Conservation (phyloP, 2,329 filamentous ascomycete genomes). For the Cladosporium sp. region DNA sequence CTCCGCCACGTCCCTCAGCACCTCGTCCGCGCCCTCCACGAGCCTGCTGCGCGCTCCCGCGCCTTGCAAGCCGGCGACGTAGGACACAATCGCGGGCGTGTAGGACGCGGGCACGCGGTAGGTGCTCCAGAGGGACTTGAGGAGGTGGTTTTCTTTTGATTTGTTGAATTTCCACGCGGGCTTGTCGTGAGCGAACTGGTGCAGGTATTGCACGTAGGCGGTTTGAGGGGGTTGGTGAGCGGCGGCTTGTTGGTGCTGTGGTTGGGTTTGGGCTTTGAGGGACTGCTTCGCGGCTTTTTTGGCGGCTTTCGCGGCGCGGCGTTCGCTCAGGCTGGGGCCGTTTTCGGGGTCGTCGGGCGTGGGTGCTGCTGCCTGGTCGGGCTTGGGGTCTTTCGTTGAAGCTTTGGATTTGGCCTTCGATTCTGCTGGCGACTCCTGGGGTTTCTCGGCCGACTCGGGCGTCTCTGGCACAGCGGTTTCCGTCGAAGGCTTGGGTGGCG, state of each 20-base stretch:
- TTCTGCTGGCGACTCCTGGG: neutral
- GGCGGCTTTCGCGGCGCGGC: constrained; percentile 4
- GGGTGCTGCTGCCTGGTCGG: constrained; percentile 32
- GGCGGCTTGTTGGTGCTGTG: neutral
- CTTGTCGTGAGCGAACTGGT: constrained; percentile 64
- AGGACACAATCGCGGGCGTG: constrained; percentile 64
- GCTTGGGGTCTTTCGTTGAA: constrained; percentile 18
- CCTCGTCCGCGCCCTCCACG: constrained; percentile 57
- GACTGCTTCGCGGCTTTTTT: constrained; percentile 9
- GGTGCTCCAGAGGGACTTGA: constrained; percentile 74
- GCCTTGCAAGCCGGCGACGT: constrained; percentile 74
- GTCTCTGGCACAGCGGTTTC: constrained; percentile 3
- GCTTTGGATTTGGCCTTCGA: constrained; percentile 23
- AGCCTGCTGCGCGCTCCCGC: constrained; percentile 61
- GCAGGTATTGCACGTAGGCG: constrained; percentile 69
- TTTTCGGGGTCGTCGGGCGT: constrained; percentile 33
- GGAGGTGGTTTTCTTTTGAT: constrained; percentile 75
- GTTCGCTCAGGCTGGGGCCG: constrained; percentile 5
- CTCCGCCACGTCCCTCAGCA: constrained; percentile 52
- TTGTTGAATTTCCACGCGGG: constrained; percentile 93
- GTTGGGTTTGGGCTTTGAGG: constrained; percentile 6
- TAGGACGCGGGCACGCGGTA: constrained; percentile 64
- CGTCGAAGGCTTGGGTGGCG: constrained; percentile 6
- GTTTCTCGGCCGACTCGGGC: constrained; percentile 3
- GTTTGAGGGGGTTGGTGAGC: constrained; percentile 25